Conservation (phyloP, 805 yeast genomes). For the Candida piceae region DNA sequence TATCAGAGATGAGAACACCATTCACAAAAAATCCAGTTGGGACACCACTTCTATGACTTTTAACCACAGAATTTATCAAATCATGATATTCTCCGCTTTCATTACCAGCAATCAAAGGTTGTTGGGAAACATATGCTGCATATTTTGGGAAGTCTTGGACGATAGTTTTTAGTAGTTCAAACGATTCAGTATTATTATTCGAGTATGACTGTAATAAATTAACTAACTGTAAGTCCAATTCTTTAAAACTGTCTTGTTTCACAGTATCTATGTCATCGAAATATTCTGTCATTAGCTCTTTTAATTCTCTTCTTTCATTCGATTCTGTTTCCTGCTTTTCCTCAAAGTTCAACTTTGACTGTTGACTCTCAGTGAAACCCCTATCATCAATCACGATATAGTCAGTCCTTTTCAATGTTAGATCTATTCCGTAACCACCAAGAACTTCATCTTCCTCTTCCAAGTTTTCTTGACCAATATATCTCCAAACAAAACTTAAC, state of each 20-base stretch:
- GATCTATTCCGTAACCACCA: slow-evolving; percentile 63
- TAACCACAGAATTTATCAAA: background rate
- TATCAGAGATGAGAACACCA: slow-evolving; percentile 55
- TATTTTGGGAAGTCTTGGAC: slow-evolving; percentile 53
- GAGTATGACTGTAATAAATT: slow-evolving; percentile 31
- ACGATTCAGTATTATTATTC: slow-evolving; percentile 23
- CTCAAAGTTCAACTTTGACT: slow-evolving; percentile 23
- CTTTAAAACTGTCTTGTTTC: slow-evolving; percentile 28
- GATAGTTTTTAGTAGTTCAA: slow-evolving; percentile 34
- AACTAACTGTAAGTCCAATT: slow-evolving; percentile 38
- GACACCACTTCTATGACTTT: slow-evolving; percentile 8
- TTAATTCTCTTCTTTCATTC: background rate
- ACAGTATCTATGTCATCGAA: slow-evolving; percentile 30
- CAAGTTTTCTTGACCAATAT: slow-evolving; percentile 33
- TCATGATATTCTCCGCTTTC: slow-evolving; percentile 3
- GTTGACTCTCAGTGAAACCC: slow-evolving; percentile 29
- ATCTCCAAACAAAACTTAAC: slow-evolving; percentile 71
- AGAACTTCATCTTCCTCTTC: slow-evolving; percentile 27
- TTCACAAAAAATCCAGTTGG: slow-evolving; percentile 57
- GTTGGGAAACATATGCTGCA: slow-evolving; percentile 35
- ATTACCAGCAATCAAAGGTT: slow-evolving; percentile 3
- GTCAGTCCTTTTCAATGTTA: slow-evolving; percentile 62
- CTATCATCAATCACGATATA: slow-evolving; percentile 63
- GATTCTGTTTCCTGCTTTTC: slow-evolving; percentile 3
- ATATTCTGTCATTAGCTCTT: slow-evolving; percentile 17